Conservation (phyloP, 2,329 filamentous ascomycete species). For the Alternaria panax region DNA sequence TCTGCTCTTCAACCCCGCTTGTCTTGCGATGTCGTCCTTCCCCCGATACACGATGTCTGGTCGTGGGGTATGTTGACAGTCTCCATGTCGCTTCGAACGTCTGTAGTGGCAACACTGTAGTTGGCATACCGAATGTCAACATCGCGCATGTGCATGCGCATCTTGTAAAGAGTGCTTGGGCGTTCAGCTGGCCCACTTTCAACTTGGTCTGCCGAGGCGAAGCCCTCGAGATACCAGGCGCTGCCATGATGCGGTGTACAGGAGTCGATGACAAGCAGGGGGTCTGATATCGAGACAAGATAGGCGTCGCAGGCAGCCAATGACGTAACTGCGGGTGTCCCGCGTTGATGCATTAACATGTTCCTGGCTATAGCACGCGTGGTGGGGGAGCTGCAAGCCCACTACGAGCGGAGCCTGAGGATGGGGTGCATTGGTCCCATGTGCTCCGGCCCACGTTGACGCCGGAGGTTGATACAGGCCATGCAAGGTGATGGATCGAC, state of each 20-base stretch:
- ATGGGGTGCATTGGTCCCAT: constrained; percentile 4
- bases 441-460: neutral
- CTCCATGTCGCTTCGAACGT: too few relatives aligned
- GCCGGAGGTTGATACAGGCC: neutral
- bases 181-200: constrained; percentile 16
- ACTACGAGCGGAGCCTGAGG: neutral
- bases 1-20: constrained; percentile 1
- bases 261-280: too few relatives aligned
- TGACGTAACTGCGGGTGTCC: neutral
- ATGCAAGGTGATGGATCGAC: constrained; percentile 8
- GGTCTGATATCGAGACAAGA: neutral
- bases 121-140: too few relatives aligned
- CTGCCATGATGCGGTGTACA: too few relatives aligned
- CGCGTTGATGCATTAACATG: neutral
- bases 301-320: neutral
- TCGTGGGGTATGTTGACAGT: neutral
- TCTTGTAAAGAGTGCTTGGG: constrained; percentile 14
- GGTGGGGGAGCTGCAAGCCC: constrained; percentile 3
- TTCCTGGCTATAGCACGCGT: neutral
- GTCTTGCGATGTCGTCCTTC: constrained; percentile 6
- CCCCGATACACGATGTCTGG: constrained; percentile 14
- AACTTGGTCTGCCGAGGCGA: constrained; percentile 12
- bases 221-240: neutral
- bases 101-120: too few relatives aligned
- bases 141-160: constrained; percentile 14